Base-by-base conservation (phyloP, 441 rosid genomes). In the Sinapis alba region DNA sequence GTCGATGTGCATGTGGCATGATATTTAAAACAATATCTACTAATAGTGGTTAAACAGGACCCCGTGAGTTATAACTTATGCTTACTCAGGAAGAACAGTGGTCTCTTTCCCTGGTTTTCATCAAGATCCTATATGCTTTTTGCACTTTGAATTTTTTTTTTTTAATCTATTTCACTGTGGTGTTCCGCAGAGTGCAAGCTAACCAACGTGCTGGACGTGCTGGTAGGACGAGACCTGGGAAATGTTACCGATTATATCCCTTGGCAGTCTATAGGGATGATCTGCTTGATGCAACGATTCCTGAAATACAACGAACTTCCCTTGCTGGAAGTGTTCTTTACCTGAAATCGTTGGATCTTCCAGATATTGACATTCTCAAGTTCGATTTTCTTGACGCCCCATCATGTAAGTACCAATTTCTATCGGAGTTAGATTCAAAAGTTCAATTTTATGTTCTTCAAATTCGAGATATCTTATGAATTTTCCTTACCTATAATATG, bases 181-280 rank as follows among this genome's bases (percentile, higher is more conserved):
- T 62, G 62, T 78, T 84, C 76, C 79, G 2, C 30, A 96, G 98
- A 84, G 97, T 96, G 53, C 98, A 96, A 85, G 99, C 99, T 74
- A 93, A 92, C 83, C 99, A 96, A 80, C 95, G 97, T 57, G 93
- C 93, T 21, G 99, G 99, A 78, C 87, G 99, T 81, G 99, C 99
- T 62, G 99, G 99, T 61, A 89, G 99, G 87, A 93, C 99, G 27
- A 86, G 93, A 67, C 94, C 98, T 65, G 99, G 99, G 65, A 93
- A 93, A 86, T 96, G 98, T 83, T 96, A 93, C 71, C 88, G 97
- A 21, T 63, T 96, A 66, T 96, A 93, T 74, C 97, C 99, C 28
- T 86, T 91, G 28, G 82, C 74, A 26, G 77, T 89, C 77, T 93
- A 88, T 77, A 82, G 90, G 41, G 97, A 96, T 74, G 91, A 96